A percentile compares a stretch with the other conserved stretches of the same genome.
phyloP scores from a whole-genome alignment of 1,284 basidiomycete species.

The Agroathelia rolfsii region DNA sequence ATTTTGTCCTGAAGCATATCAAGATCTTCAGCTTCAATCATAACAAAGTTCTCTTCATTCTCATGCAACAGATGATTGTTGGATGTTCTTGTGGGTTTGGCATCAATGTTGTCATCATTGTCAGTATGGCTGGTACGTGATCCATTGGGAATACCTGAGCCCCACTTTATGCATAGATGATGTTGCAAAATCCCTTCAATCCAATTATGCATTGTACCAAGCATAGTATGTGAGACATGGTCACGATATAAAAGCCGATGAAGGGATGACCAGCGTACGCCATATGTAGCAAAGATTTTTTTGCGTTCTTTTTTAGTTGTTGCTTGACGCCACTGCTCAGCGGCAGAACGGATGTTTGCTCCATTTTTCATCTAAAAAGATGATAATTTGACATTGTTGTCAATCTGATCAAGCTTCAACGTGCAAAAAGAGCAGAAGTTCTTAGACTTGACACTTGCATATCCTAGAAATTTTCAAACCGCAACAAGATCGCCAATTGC shows the following conservation, averaged over 20 bases:
- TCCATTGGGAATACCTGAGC: slow-evolving; percentile 3
- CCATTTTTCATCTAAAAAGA: slow-evolving; percentile 11
- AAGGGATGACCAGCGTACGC: slow-evolving; percentile 20
- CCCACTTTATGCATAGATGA: slow-evolving; percentile 18
- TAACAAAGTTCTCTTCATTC: too few relatives aligned
- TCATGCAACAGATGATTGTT: too few relatives aligned
- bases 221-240: slow-evolving; percentile 20
- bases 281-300: slow-evolving; percentile 9
- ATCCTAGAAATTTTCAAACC: slow-evolving; percentile 20
- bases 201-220: slow-evolving; percentile 27
- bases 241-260: slow-evolving; percentile 20
- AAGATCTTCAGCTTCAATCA: too few relatives aligned
- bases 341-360: slow-evolving; percentile 9
- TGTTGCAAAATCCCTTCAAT: slow-evolving; percentile 20
- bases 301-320: slow-evolving; percentile 8
- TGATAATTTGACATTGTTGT: slow-evolving; percentile 6
- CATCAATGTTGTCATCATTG: too few relatives aligned
- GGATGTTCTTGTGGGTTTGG: too few relatives aligned
- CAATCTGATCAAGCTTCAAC: slow-evolving; percentile 7
- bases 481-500: slow-evolving; percentile 22
- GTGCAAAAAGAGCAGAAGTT: slow-evolving; percentile 21
- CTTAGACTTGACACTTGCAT: slow-evolving; percentile 11
- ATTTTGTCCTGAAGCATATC: too few relatives aligned
- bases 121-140: not conserved
- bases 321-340: slow-evolving; percentile 5